These are phyloP conservation scores for Porogramme epimiltina DNA, from an alignment of 1,284 basidiomycete species.

Conservation along the genomic window DNA sequence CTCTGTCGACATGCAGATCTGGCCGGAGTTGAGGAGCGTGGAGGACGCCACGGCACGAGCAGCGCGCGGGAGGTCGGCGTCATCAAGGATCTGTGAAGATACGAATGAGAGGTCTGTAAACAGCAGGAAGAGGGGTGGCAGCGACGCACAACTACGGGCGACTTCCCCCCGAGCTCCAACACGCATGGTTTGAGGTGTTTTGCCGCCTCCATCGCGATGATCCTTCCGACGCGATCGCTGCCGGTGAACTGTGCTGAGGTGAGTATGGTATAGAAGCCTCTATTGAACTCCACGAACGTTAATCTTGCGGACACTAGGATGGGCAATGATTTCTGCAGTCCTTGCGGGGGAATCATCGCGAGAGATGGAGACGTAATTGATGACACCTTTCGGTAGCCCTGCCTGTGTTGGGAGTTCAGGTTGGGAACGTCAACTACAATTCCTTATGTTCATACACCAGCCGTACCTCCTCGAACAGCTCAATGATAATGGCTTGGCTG, in stretches of 20 bases:
- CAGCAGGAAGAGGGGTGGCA: too few relatives aligned
- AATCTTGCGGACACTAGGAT: constrained; percentile 28
- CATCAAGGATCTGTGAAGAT: constrained; percentile 50
- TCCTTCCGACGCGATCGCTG: constrained; percentile 20
- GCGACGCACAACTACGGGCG: constrained; percentile 60
- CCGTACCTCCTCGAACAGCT: constrained; percentile 47
- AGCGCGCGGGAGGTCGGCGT: constrained; percentile 63
- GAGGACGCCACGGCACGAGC: constrained; percentile 58
- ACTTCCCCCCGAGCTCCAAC: constrained; percentile 44
- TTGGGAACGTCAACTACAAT: background rate
- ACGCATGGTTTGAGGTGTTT: constrained; percentile 25
- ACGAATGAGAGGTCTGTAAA: background rate
- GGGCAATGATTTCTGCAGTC: constrained; percentile 27
- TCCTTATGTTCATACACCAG: background rate
- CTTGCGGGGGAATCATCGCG: constrained; percentile 24
- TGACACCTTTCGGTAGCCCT: constrained; percentile 28
- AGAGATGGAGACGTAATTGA: constrained; percentile 27
- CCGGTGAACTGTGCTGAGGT: constrained; percentile 19
- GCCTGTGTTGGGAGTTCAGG: constrained; percentile 20
- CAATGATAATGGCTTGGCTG: constrained; percentile 49
- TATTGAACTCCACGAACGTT: constrained; percentile 18
- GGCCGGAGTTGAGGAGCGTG: constrained; percentile 61
- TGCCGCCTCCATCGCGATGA: constrained; percentile 22
- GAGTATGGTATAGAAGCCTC: background rate
- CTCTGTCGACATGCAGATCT: constrained; percentile 76